Evolutionary conservation across 208 protist genomes (phyloP), one percentile per base, ranked within the genome.

Genomic region (Kentomonas sorsogonicus): DNA sequence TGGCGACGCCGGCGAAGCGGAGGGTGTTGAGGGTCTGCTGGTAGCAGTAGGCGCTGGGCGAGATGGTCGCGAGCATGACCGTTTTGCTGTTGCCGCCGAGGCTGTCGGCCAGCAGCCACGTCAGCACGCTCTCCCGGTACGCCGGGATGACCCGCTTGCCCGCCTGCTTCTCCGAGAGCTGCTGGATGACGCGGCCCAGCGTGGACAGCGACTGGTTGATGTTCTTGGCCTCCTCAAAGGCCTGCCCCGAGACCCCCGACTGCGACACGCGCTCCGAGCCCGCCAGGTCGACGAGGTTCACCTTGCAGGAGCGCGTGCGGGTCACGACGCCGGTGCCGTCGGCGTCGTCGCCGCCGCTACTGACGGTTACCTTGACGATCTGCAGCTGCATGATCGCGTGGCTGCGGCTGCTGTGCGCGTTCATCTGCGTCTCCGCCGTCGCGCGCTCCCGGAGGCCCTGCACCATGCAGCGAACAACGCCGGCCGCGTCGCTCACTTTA

Each of bases 221-320:
- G 63, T 97, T 91, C 20, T 72, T 82, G 16, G 95, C 95, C 68
- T 99, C 96, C 56, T 97, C 88, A 25, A 98, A 81, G 30, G 89
- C 89, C 15, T 94, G 62, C 0, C 97, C 97, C 7, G 85, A 81
- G 0, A 78, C 82, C n/a, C 97, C 98, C 22, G 91, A 88, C 48
- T 88, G 73, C 31, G 83, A 60, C 1, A 87, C 76, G n/a, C 97
- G 86, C 79, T 99, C 97, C 44, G 86, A 96, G 25, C 97, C 97
- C 6, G 97, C 97, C 3, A 99, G 80, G 77, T 99, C 97, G 11
- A 99, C 97, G 52, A 99, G 72, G 56, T 94, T 99, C 23, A 96
- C 71, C 27, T 85, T 89, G 43, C 68, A 77, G n/a, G 45, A 53
- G 15, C 85, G 69, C 26, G 80, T 84, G 22, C 75, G 72, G 10